A percentile compares a stretch with the other conserved stretches of the same genome.
Conservation (phyloP, 2,329 filamentous ascomycete genomes). For the Neopestalotiopsis rosae region DNA sequence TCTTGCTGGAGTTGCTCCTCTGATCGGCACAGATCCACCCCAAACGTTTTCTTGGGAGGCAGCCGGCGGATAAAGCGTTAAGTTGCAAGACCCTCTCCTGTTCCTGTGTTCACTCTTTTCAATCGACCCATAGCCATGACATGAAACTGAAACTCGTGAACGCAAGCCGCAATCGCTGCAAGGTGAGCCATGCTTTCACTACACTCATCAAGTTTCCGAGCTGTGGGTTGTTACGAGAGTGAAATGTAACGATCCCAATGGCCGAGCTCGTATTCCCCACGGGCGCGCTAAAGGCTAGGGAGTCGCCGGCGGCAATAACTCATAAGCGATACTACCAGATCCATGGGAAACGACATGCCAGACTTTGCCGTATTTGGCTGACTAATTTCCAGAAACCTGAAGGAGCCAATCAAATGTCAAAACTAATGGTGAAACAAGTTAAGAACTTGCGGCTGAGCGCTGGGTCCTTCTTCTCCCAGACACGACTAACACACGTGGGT, state of each 20-base stretch:
- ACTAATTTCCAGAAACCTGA: not conserved
- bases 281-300: not conserved
- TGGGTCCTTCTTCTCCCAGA: not conserved
- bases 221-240: slow-evolving; percentile 3
- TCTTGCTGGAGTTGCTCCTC: not conserved
- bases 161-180: not conserved
- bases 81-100: not conserved
- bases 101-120: not conserved
- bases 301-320: not conserved
- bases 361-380: not conserved
- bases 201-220: not conserved
- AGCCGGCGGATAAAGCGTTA: not conserved
- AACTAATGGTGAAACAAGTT: slow-evolving; percentile 1
- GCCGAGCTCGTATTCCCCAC: not conserved
- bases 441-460: not conserved
- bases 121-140: not conserved
- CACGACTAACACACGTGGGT: not conserved
- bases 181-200: not conserved
- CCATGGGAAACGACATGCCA: not conserved
- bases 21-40: not conserved
- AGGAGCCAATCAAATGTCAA: not conserved
- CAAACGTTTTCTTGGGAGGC: not conserved
- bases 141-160: not conserved
- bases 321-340: not conserved
- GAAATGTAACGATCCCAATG: not conserved